Base-by-base conservation (phyloP, 2,329 filamentous ascomycete genomes). In the Hymenoscyphus scutula region DNA sequence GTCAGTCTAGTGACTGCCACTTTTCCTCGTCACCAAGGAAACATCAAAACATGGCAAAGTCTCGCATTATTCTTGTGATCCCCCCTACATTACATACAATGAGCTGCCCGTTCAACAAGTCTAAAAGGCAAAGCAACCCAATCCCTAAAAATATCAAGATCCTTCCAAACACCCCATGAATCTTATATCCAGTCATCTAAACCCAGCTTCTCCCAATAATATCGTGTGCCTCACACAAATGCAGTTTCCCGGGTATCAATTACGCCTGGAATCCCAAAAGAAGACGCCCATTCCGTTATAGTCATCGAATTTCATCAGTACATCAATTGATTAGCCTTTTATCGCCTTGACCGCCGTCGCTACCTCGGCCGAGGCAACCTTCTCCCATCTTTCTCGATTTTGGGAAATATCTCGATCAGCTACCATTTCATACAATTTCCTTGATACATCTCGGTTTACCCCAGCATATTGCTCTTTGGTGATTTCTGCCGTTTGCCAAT, bases 391-490 rank as follows among this genome's bases (percentile, higher is more conserved):
- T 61, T 85, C 84, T 30, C 86, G 84, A 25, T 89, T 82, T 70
- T 90, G 84, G 32, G 95, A 81, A 27, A 80, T 76, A 53, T 68
- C 62, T 57, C 64, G 62, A 41, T 73, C 71, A 5, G 69, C 66
- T 51, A 73, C 80, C 65, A 86, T 83, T 67, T 87, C 92, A 76
- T 99, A 99, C 63, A 99, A 80, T 77, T 89, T 90, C 62, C 92
- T 89, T 51, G 92, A 97, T 37, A 98, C 88, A 64, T 90, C 89
- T 65, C 92, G 88, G 74, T 98, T 98, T 77, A 98, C 97, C 62
- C 87, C 86, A 2, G 91, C 94, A 75, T 96, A 99, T 76, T 97
- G 89, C 64, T 97, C 91, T 69, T 92, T 91, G 19, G 88, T 92
- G 65, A 98, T 83, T 66, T 89, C 85, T 69, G 89, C 88, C 51